Base-by-base conservation (phyloP, 2,329 filamentous ascomycete genomes). In the Biscogniauxia marginata region DNA sequence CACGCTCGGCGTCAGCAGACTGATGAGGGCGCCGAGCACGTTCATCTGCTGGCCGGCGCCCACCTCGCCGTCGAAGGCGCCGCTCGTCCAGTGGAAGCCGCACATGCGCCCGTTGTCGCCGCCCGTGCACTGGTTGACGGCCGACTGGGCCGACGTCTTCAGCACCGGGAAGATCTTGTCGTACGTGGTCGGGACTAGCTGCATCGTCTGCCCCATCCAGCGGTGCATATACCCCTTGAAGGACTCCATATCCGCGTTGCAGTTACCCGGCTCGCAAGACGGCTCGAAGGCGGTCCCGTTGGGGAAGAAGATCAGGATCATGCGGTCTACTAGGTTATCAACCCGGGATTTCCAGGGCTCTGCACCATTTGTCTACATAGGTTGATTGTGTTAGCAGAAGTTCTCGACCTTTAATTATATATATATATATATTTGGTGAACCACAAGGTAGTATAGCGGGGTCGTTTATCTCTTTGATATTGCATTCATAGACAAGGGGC, bases 171-270 rank as follows among this genome's bases (percentile, higher is more conserved):
- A 73, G 61, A 91, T 85, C 16, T 68, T 74, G 1, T 78, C 72
- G 44, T 72, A 72, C 0, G 82, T 85, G 47, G 79, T 79, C 0
- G 88, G 87, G 0, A 84, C 86, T n/a, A 90, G 55, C 62, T 87
- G 79, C 2, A 83, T 80, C 1, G 82, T 78, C 20, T 81, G 77
- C 3, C 83, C 78, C 63, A 91, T 75, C 84, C 86, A 89, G 44
- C 85, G 81, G 63, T 85, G 79, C 18, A 90, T 76, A 56, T 87
- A 86, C 43, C 87, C 87, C 72, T 90, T 90, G 81, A 88, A 92
- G 1, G 84, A 84, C 57, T 84, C 73, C 78, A 91, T 89, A 65
- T 93, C 90, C 49, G 82, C 78, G 56, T 86, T 86, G 76, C 90
- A 93, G 19, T 74, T 79, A 20, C 67, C 73, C 2, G 78, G 74